Evolutionary conservation across 106 monocot species (phyloP).

Genomic region (Apostasia ramifera): DNA sequence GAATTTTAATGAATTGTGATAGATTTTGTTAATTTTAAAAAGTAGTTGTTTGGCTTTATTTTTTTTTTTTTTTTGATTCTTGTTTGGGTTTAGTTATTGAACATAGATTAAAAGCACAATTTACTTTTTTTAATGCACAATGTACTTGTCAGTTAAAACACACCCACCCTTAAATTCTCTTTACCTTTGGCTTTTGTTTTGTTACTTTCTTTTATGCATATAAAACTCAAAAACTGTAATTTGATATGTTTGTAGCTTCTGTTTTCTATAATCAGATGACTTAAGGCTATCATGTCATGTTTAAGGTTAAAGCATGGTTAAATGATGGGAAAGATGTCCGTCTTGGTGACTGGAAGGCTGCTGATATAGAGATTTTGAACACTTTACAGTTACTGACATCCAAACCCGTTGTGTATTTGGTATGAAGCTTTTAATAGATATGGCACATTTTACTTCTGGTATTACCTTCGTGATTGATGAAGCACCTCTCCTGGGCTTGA

Average conservation of each 20-base stretch:
- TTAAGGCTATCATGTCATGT: slow-evolving; percentile 1
- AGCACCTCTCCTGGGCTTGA: too few relatives aligned
- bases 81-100: too few relatives aligned
- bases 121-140: too few relatives aligned
- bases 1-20: too few relatives aligned
- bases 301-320: slow-evolving; percentile 70
- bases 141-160: too few relatives aligned
- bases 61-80: too few relatives aligned
- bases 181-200: neutral
- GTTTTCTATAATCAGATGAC: neutral
- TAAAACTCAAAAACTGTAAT: neutral
- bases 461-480: too few relatives aligned
- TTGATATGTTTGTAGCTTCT: neutral
- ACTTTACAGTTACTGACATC: slow-evolving; percentile 89
- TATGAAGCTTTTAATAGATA: slow-evolving; percentile 16
- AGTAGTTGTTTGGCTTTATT: too few relatives aligned
- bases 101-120: too few relatives aligned
- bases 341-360: slow-evolving; percentile 96
- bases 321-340: slow-evolving; percentile 93
- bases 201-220: slow-evolving; percentile 1
- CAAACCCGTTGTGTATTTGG: slow-evolving; percentile 96
- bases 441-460: slow-evolving; percentile 2
- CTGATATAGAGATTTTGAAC: slow-evolving; percentile 89
- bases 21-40: too few relatives aligned
- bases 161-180: too few relatives aligned